A percentile compares a stretch with the other conserved stretches of the same genome.
Evolutionary conservation across 345 rosid genomes (phyloP).

Genomic region (Brassica incana): DNA sequence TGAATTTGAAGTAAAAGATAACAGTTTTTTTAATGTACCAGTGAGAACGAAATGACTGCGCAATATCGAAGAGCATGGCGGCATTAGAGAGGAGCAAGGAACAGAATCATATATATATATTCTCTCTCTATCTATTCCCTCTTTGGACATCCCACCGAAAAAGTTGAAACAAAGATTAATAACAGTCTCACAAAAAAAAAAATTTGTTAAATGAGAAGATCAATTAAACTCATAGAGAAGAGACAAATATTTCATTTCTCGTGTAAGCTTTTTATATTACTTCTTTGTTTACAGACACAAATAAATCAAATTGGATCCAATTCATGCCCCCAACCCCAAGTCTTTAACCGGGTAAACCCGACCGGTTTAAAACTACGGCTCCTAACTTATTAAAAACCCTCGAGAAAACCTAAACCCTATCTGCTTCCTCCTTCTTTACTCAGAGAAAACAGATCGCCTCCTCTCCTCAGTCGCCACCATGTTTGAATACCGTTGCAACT

Average conservation of each 20-base stretch:
- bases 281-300: not conserved
- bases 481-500: constrained; percentile 61
- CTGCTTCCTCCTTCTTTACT: not conserved
- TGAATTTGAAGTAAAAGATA: not conserved
- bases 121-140: not conserved
- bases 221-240: not conserved
- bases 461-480: constrained; percentile 27
- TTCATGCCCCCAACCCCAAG: not conserved
- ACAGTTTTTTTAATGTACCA: not conserved
- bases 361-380: not conserved
- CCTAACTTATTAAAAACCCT: not conserved
- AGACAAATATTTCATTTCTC: not conserved
- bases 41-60: not conserved
- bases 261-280: not conserved
- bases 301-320: not conserved
- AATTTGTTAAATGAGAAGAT: no score
- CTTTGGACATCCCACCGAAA: not conserved
- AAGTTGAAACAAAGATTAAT: not conserved
- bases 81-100: not conserved
- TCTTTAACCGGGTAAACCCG: not conserved
- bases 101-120: not conserved
- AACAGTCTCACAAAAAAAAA: no score
- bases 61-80: not conserved
- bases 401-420: not conserved
- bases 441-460: not conserved